These are phyloP conservation scores for Anthracocystis walkeri DNA, from an alignment of 1,284 basidiomycete genomes.

Conservation along the genomic window DNA sequence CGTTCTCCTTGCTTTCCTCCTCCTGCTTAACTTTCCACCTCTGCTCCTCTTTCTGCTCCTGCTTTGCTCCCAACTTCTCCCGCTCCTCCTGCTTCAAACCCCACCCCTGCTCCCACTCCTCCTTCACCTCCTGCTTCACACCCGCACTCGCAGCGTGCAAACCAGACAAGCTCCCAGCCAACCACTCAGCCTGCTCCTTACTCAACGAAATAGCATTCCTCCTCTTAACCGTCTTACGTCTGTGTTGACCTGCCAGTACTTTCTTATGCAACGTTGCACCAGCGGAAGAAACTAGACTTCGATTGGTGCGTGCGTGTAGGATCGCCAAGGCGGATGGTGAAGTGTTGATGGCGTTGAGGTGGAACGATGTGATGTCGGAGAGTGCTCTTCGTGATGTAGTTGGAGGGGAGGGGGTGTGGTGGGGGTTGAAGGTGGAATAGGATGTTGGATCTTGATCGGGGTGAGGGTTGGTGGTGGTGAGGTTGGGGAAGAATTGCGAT, in stretches of 20 bases:
- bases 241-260: background rate
- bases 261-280: background rate
- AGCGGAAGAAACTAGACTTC: background rate
- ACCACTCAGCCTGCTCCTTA: background rate
- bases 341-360: background rate
- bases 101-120: too few species aligned
- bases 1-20: background rate
- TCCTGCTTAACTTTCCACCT: background rate
- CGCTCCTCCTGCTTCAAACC: background rate
- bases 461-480: background rate
- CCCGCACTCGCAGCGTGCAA: background rate
- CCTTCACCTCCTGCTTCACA: background rate
- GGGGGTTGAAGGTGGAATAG: background rate
- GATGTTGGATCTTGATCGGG: background rate
- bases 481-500: too few species aligned
- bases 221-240: background rate
- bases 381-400: background rate
- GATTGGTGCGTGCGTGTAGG: background rate
- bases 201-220: slow-evolving; percentile 15
- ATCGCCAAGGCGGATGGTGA: background rate
- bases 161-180: background rate
- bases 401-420: background rate
- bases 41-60: background rate
- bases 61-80: background rate
- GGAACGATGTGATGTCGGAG: background rate